Evolutionary conservation across 345 rosid species (phyloP), one percentile per base, ranked within the genome.

Genomic region (Arabidopsis arenosa): DNA sequence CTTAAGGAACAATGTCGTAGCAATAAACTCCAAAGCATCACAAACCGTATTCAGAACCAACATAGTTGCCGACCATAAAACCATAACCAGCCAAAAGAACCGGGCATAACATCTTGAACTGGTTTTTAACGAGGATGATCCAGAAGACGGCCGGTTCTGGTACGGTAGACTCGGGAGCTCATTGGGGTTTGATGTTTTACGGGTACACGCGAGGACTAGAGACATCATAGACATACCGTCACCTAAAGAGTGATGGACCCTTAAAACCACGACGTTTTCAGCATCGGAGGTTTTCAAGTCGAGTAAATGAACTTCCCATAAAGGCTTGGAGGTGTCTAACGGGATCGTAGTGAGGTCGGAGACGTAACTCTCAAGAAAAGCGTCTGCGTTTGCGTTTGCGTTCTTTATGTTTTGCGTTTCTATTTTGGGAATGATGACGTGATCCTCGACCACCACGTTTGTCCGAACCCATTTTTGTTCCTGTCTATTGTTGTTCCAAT

Each of bases 231-330:
- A 88, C 32, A 73, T 74, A 30, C 85, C 84, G 12, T 88, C 86
- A 0, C 93, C 87, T 0, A 86, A 12, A 0, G 88, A 85, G 79
- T 88, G 90, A 80, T 85, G 90, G 26, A 81, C 35, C 53, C 83
- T 49, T 14, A 79, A 54, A 57, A 87, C 49, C 30, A 48, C 63
- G 1, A 75, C 14, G 0, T 89, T 82, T 74, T 87, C 87, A 14
- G 97, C 92, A 26, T 48, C 23, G 0, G 53, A 48, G 11, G 53
- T 48, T 48, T 48, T 48, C 26, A 48, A 48, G 53, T 49, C 84
- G 11, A 90, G 85, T 47, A 90, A 35, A 73, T 88, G 93, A 35
- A 90, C 63, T 61, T 90, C 90, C 92, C 96, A 88, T 14, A 87
- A 66, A 5, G 93, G 96, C 55, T 83, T 84, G 2, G 90, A 81